Evolutionary conservation across 2,329 filamentous ascomycete genomes (phyloP).

Genomic region (Passalora sequoiae): DNA sequence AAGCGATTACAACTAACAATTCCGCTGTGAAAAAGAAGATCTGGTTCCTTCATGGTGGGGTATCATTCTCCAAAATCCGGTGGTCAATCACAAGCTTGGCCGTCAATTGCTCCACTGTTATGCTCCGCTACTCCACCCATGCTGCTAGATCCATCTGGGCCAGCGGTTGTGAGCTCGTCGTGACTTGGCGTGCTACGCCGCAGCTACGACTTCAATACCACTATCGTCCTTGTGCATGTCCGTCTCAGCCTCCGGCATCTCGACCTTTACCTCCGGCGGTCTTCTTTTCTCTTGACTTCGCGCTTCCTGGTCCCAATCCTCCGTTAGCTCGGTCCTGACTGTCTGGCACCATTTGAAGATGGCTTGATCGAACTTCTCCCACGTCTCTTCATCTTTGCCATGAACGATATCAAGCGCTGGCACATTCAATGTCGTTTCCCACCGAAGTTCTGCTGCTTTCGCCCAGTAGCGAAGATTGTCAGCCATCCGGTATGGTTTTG

Average conservation of each 20-base stretch:
- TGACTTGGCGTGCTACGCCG: neutral
- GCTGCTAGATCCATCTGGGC: neutral
- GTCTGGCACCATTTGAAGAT: conserved; percentile 76
- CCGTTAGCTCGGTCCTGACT: conserved; percentile 76
- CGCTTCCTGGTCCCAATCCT: conserved; percentile 56
- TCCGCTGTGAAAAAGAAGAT: neutral
- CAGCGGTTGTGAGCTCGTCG: neutral
- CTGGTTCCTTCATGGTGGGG: neutral
- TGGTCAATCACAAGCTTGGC: neutral
- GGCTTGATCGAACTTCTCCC: conserved; percentile 77
- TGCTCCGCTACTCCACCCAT: neutral
- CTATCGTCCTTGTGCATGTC: neutral
- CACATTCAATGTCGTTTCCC: conserved; percentile 77
- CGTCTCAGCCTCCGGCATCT: conserved; percentile 15
- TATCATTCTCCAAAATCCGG: neutral
- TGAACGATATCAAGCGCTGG: conserved; percentile 85
- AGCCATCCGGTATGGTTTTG: conserved; percentile 86
- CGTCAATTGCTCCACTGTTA: neutral
- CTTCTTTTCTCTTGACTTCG: conserved; percentile 17
- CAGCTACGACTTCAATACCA: neutral
- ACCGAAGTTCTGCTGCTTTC: conserved; percentile 90
- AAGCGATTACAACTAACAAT: too few species aligned
- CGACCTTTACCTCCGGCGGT: conserved; percentile 30
- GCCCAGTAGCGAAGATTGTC: conserved; percentile 95
- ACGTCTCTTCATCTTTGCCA: conserved; percentile 59